Conservation (phyloP, 352 stramenopile genomes). For the Phytophthora chlamydospora region DNA sequence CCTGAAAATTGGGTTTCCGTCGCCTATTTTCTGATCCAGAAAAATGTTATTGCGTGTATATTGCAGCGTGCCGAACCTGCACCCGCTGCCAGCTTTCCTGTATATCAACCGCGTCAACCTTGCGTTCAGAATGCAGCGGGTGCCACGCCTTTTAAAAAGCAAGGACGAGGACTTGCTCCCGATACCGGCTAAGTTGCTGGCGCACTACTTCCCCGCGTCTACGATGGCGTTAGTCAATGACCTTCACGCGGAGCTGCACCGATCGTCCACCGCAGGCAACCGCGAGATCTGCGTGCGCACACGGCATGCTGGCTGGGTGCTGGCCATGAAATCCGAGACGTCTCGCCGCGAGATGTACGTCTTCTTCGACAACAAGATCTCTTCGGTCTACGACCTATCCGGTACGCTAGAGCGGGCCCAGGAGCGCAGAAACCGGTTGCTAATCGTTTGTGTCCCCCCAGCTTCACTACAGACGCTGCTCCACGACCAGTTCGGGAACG, state of each 20-base stretch:
- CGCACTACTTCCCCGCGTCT: conserved; percentile 53
- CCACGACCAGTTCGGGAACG: conserved; percentile 61
- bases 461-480: conserved; percentile 55
- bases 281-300: conserved; percentile 65
- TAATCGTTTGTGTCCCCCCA: conserved; percentile 28
- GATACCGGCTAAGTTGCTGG: conserved; percentile 44
- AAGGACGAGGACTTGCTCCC: conserved; percentile 61
- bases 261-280: conserved; percentile 31
- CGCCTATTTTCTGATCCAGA: conserved; percentile 5
- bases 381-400: conserved; percentile 58
- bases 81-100: conserved; percentile 44
- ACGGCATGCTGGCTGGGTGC: conserved; percentile 58
- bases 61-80: conserved; percentile 30
- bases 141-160: conserved; percentile 59
- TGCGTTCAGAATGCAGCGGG: conserved; percentile 53
- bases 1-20: not conserved
- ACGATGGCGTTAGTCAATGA: conserved; percentile 47
- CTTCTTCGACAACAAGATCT: conserved; percentile 67
- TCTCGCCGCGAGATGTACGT: conserved; percentile 61
- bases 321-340: conserved; percentile 53
- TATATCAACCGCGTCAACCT: conserved; percentile 67
- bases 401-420: conserved; percentile 31
- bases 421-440: not conserved
- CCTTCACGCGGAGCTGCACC: conserved; percentile 49
- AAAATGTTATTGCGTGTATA: not conserved